These are phyloP conservation scores for Rhizopogon rudus DNA, from an alignment of 768 basidiomycete genomes.

Conservation along the genomic window DNA sequence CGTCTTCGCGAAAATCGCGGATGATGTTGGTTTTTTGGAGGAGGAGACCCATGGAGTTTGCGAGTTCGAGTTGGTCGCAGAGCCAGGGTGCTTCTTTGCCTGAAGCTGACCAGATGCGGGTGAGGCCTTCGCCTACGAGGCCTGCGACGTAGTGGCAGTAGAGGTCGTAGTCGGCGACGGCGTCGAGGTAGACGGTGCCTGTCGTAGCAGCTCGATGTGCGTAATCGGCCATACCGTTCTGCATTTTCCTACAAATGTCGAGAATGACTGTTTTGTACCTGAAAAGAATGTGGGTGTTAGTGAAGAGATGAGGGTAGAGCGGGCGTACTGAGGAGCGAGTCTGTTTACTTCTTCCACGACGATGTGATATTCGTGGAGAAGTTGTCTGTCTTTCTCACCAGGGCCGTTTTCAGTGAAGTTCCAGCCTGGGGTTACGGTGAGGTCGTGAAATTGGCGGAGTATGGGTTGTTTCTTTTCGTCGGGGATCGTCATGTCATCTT, in stretches of 20 bases:
- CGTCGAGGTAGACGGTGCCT: slow-evolving; percentile 64
- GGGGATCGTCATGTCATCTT: slow-evolving; percentile 96
- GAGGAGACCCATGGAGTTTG: slow-evolving; percentile 92
- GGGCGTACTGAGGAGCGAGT: slow-evolving; percentile 55
- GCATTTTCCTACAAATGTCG: slow-evolving; percentile 85
- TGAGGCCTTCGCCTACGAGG: slow-evolving; percentile 93
- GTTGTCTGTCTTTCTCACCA: slow-evolving; percentile 80
- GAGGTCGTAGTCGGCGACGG: slow-evolving; percentile 85
- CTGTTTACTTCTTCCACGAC: slow-evolving; percentile 77
- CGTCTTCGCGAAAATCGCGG: slow-evolving; percentile 91
- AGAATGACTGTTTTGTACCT: slow-evolving; percentile 79
- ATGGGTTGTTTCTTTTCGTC: slow-evolving; percentile 83
- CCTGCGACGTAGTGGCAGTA: slow-evolving; percentile 99
- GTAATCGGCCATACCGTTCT: slow-evolving; percentile 92
- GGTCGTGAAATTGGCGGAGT: slow-evolving; percentile 75
- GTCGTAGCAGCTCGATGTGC: slow-evolving; percentile 76
- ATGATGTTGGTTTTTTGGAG: slow-evolving; percentile 99
- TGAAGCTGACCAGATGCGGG: slow-evolving; percentile 81
- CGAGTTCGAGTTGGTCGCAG: slow-evolving; percentile 76
- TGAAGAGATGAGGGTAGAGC: neutral
- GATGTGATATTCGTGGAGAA: slow-evolving; percentile 78
- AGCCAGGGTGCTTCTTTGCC: slow-evolving; percentile 76
- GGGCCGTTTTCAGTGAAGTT: slow-evolving; percentile 77
- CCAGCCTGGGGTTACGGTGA: slow-evolving; percentile 82
- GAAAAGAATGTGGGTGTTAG: slow-evolving; percentile 4